Evolutionary conservation across 2,329 filamentous ascomycete genomes (phyloP), one percentile per base, ranked within the genome.

Genomic region (Fusarium nanum): DNA sequence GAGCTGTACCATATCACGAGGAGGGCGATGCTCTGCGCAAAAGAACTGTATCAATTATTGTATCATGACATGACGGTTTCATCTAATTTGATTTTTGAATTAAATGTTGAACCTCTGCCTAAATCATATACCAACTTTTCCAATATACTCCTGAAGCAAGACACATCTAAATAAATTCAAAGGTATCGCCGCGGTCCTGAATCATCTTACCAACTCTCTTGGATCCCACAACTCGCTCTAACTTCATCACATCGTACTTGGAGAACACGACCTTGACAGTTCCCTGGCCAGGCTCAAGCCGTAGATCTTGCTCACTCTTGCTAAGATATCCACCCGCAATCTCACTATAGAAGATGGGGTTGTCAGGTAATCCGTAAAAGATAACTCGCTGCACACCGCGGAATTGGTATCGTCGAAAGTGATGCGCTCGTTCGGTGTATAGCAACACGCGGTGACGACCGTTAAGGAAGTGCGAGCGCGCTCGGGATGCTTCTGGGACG

Each of bases 371-470:
- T 2, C 91, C 92, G 78, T 98, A 98, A 84, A 97, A 91, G 54
- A 98, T 86, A n/a, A 98, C 88, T 42, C 90, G 86, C 78, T 90
- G 91, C 16, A 96, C 93, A 23, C 96, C 96, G 37, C 89, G 87
- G 56, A 99, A 86, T 71, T 88, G 87, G 77, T 96, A 94, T n/a
- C 96, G 87, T 52, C 93, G 89, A 85, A 98, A 98, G 80, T 99
- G 96, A 81, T 99, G 96, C n/a, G 94, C 93, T 63, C 96, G 90
- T 79, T 97, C 95, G 3, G 94, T 97, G 81, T 98, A 99, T 18
- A 99, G 84, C 41, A 99, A 81, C 20, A 98, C 87, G 22, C 89
- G 89, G 77, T 98, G 92, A 18, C 94, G 87, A 7, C 94, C 96
- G 41, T 85, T 92, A 70, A 93, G 83, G 81, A 99, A 98, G 78